Percentiles rank a stretch among this genome's conserved stretches.
phyloP scores from a whole-genome alignment of 345 rosid species.

The Sisymbrium altissimum region DNA sequence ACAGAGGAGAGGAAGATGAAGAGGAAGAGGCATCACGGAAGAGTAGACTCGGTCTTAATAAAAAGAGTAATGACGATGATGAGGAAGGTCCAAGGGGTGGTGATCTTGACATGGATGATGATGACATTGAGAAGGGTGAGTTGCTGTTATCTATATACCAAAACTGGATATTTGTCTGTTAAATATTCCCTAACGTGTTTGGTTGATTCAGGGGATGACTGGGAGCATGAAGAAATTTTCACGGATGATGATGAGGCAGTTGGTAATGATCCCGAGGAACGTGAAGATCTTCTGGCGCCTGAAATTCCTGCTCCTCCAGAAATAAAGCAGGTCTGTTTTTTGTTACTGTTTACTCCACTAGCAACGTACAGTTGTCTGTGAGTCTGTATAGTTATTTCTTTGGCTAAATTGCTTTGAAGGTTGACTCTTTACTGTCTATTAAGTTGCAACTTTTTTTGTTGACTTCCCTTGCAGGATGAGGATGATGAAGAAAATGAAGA shows the following conservation, averaged over 20 bases:
- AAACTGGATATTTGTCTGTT: background rate
- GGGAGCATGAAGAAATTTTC: constrained; percentile 99
- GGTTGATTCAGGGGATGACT: constrained; percentile 73
- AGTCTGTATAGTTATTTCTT: background rate
- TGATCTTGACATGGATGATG: constrained; percentile 90
- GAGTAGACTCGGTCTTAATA: constrained; percentile 81
- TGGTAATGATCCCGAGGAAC: constrained; percentile 86
- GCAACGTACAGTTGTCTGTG: background rate
- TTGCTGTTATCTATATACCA: background rate
- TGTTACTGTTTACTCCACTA: background rate
- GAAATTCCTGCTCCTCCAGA: constrained; percentile 97
- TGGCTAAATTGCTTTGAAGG: too few species aligned
- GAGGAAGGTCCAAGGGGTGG: constrained; percentile 94
- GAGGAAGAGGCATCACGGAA: constrained; percentile 87
- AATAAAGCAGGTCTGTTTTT: constrained; percentile 68
- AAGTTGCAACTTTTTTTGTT: background rate
- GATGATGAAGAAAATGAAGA: constrained; percentile 91
- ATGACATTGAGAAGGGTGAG: constrained; percentile 90
- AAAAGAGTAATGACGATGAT: constrained; percentile 72
- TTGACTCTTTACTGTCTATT: background rate
- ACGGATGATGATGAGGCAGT: constrained; percentile 99
- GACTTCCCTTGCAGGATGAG: constrained; percentile 55
- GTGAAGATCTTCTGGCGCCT: constrained; percentile 86
- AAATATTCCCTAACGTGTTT: background rate
- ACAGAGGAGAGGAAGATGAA: constrained; percentile 90